These are phyloP conservation scores for Rubia balearica DNA, from an alignment of 305 asterid species.

Conservation along the genomic window DNA sequence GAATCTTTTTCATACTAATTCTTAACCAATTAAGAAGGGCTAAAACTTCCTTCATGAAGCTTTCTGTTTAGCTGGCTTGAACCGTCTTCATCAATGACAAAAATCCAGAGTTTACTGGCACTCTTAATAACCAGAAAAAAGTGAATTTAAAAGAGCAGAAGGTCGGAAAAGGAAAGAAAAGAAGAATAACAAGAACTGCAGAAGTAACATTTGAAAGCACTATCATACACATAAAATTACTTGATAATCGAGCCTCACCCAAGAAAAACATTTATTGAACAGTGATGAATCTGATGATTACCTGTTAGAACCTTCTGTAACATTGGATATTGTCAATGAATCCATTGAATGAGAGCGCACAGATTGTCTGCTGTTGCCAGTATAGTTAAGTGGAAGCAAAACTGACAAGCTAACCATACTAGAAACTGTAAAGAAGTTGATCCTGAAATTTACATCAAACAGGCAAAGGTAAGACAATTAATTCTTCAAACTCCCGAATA, in stretches of 20 bases:
- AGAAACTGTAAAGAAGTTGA: slow-evolving; percentile 65
- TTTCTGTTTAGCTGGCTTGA: neutral
- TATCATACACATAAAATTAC: neutral
- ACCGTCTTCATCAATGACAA: neutral
- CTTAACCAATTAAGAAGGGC: neutral
- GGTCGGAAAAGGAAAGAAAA: neutral
- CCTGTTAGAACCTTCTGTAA: slow-evolving; percentile 70
- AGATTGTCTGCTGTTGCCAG: slow-evolving; percentile 36
- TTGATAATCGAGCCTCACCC: neutral
- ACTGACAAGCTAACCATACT: slow-evolving; percentile 58
- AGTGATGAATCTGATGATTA: slow-evolving; percentile 18
- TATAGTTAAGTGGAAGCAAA: slow-evolving; percentile 70
- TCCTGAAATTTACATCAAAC: slow-evolving; percentile 41
- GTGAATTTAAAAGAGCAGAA: neutral
- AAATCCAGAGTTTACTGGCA: neutral
- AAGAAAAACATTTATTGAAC: neutral
- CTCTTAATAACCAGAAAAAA: neutral
- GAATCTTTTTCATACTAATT: neutral
- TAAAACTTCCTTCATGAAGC: neutral
- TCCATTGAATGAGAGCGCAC: slow-evolving; percentile 49
- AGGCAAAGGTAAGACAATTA: neutral
- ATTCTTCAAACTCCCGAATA: neutral
- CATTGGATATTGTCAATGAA: slow-evolving; percentile 74
- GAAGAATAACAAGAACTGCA: neutral
- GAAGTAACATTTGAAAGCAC: neutral